Evolutionary conservation across 1,139 yeast species (phyloP), one percentile per base, ranked within the genome.

Genomic region (Blastobotrys aristatus): DNA sequence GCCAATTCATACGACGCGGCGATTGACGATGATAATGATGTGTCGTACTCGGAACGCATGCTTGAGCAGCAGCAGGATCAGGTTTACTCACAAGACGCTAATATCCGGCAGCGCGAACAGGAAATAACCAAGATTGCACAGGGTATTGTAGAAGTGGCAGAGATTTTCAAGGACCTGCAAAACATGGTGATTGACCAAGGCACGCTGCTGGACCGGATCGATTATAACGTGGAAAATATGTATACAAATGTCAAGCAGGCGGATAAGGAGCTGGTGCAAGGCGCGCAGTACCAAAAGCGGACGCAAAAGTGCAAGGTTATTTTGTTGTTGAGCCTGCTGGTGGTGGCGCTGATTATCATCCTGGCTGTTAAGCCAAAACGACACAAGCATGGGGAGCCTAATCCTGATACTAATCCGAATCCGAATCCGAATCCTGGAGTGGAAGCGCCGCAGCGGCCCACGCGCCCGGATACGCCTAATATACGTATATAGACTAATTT

Each of bases 171-270:
- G 63, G 97, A 94, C 61, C 79, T 92, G 77, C 97, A 94, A 59
- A 79, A 81, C 29, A 74, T 94, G 74, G 89, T 92, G 43, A 86
- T 92, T 50, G 97, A 94, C 61, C 98, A 92, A 66, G 98, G 98
- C 2, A 88, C 97, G 0, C 74, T 92, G 40, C 73, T 92, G 50
- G 98, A 92, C 65, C 72, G 97, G 55, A 90, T 92, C 49, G 98
- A 89, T 66, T 90, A 90, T 66, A 92, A 94, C 62, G 70, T 94
- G 51, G 85, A 84, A 52, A 82, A 80, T 53, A 84, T 96, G 30
- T 84, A 79, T 4, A 79, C 79, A 40, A 86, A 88, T 56, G 77
- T 92, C 51, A 79, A 82, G 58, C 76, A 74, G 33, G 94, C 97
- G 0, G 87, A 85, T 53, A 78, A 80, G 55, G 95, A 92, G 66